Base-by-base conservation (phyloP, 1,284 basidiomycete species). In the Puccinia hordei region DNA sequence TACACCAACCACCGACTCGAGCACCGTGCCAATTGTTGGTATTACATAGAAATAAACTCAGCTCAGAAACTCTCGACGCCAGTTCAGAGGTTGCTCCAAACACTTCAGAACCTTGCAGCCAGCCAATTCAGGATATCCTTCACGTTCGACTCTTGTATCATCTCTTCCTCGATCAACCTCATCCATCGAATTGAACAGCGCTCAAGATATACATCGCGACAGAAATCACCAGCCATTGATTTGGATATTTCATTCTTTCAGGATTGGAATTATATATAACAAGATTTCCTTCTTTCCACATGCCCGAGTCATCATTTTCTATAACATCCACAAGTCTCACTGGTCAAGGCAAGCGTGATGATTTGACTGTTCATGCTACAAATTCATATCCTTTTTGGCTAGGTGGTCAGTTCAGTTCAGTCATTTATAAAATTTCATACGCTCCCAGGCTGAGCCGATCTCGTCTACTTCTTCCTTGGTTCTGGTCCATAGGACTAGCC, bases 351-450 rank as follows among this genome's bases (percentile, higher is more conserved):
- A 33, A 63, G 66, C 38, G 49, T 17, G 24, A 27, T 24, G 49
- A 69, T 38, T n/a, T 38, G 19, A 69, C 41, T 51, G 44, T 69
- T 22, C 44, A 69, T 69, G 44, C 46, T 27, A 69, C 49, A 17
- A 71, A 61, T 51, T 55, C 51, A 46, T 80, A 80, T 57, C 77
- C 77, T 13, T 80, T 80, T 59, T 80, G 77, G 77, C 69, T 80
- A 27, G 77, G 77, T 53, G 77, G 77, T 80, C 35, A 72, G 77
- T 63, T 33, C 53, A 15, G 8, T 76, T 38, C 49, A 38, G 27
- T 46, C 53, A 35, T 46, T 41, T 51, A 6, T 30, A 22, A 75
- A 38, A 63, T 17, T 76, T 13, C 19, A 51, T 49, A 10, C 57
- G 27, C 27, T 41, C 22, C 35, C 33, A 19, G 22, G 24, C n/a